Percentiles rank a stretch among this genome's conserved stretches.
These are phyloP conservation scores for Cadophora gregata DNA, from an alignment of 2,329 filamentous ascomycete genomes.

Conservation along the genomic window DNA sequence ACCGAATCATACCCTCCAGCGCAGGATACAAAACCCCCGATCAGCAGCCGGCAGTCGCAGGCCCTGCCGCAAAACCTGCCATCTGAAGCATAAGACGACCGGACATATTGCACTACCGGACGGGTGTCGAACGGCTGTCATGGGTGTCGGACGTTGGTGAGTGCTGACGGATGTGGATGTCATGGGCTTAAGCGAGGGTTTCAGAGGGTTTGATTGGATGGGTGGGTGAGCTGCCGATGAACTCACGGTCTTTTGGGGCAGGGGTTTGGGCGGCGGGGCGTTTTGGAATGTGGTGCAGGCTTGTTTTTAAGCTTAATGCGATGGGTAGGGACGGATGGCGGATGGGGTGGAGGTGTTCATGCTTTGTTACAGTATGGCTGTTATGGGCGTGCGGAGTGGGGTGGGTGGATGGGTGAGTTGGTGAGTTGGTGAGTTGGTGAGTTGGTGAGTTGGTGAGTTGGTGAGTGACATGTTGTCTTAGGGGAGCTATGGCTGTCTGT, in stretches of 20 bases:
- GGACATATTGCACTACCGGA: background rate
- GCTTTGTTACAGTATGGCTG: background rate
- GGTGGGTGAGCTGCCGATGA: background rate
- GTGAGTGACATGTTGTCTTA: background rate
- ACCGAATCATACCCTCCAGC: background rate
- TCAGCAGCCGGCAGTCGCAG: background rate
- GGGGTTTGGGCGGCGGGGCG: background rate
- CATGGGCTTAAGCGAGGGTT: background rate
- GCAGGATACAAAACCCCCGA: background rate
- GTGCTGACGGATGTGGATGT: background rate
- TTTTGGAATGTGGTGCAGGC: background rate
- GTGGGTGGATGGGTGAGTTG: too few relatives aligned
- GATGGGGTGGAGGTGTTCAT: slow-evolving; percentile 1
- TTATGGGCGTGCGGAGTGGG: background rate
- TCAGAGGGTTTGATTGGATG: background rate
- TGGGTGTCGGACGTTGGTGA: background rate
- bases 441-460: too few relatives aligned
- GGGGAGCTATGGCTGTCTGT: background rate
- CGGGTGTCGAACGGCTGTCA: background rate
- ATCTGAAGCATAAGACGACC: slow-evolving; percentile 10
- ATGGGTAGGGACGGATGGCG: background rate
- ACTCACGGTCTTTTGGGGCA: background rate
- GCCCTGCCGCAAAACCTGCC: background rate
- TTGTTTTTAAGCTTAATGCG: slow-evolving; percentile 16
- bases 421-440: too few relatives aligned